These are phyloP conservation scores for Elaeagnus macrophylla DNA, from an alignment of 306 rosid species.

Conservation along the genomic window DNA sequence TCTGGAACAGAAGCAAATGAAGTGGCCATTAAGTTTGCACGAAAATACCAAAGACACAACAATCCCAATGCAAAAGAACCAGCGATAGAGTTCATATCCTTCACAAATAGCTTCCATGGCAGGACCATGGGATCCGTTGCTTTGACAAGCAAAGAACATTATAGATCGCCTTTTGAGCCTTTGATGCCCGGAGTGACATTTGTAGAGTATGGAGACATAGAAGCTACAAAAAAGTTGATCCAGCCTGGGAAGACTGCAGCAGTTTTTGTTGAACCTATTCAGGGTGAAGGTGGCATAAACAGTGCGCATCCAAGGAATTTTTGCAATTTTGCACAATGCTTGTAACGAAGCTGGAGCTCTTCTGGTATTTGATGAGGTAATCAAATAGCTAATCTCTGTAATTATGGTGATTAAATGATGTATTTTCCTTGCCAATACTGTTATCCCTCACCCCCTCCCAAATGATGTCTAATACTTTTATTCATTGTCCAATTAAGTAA, in stretches of 20 bases:
- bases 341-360: conserved; percentile 78
- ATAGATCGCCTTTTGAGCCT: conserved; percentile 82
- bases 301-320: conserved; percentile 74
- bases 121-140: conserved; percentile 94
- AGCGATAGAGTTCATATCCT: conserved; percentile 62
- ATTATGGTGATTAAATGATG: neutral
- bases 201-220: conserved; percentile 62
- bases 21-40: conserved; percentile 84
- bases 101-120: conserved; percentile 82
- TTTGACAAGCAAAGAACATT: conserved; percentile 78
- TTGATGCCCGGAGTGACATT: conserved; percentile 92
- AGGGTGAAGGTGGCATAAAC: conserved; percentile 93
- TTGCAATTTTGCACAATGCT: conserved; percentile 47
- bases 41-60: conserved; percentile 67
- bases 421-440: neutral
- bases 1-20: conserved; percentile 97
- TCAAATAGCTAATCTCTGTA: neutral
- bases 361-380: conserved; percentile 88
- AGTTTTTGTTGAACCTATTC: conserved; percentile 86
- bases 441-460: neutral
- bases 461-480: no score
- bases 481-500: conserved; percentile 27
- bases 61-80: conserved; percentile 40
- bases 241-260: conserved; percentile 62
- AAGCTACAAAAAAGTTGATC: conserved; percentile 51